Conservation (phyloP, 1,139 yeast species). For the Chernovozyma aurita region DNA sequence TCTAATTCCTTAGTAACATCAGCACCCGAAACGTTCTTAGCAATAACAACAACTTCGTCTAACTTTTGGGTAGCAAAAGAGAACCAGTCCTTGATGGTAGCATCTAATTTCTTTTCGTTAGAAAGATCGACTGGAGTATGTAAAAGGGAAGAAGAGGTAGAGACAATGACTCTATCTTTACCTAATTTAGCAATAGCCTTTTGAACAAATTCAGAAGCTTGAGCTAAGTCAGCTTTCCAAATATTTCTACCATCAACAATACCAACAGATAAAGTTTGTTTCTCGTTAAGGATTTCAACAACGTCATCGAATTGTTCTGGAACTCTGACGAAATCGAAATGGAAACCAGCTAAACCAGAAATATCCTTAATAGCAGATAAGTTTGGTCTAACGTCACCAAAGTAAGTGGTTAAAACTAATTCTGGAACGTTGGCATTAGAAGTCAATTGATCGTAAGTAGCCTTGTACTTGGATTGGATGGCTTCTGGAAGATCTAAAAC, state of each 20-base stretch:
- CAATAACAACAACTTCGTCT: slow-evolving; percentile 82
- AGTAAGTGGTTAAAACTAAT: slow-evolving; percentile 83
- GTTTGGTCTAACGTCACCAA: slow-evolving; percentile 98
- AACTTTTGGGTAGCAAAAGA: slow-evolving; percentile 97
- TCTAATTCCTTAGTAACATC: slow-evolving; percentile 65
- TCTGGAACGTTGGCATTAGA: slow-evolving; percentile 67
- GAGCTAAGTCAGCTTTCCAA: slow-evolving; percentile 94
- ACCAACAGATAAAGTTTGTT: slow-evolving; percentile 89
- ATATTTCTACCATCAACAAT: slow-evolving; percentile 98
- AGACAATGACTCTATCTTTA: slow-evolving; percentile 80
- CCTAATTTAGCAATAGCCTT: slow-evolving; percentile 84
- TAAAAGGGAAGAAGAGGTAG: slow-evolving; percentile 94
- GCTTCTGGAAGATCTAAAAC: slow-evolving; percentile 89
- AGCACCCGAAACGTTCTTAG: slow-evolving; percentile 81
- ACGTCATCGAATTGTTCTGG: slow-evolving; percentile 95
- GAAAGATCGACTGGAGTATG: slow-evolving; percentile 97
- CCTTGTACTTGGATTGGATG: slow-evolving; percentile 80
- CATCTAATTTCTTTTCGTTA: slow-evolving; percentile 85
- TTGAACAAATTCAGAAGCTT: slow-evolving; percentile 76
- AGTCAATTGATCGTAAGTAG: slow-evolving; percentile 73
- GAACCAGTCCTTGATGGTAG: slow-evolving; percentile 95
- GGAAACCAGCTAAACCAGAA: slow-evolving; percentile 86
- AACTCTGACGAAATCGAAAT: slow-evolving; percentile 92
- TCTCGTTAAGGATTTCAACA: slow-evolving; percentile 53
- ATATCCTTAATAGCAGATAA: slow-evolving; percentile 79